A percentile compares a stretch with the other conserved stretches of the same genome.
Evolutionary conservation across 2,329 filamentous ascomycete species (phyloP).

Genomic region (Aspergillus nomiae): DNA sequence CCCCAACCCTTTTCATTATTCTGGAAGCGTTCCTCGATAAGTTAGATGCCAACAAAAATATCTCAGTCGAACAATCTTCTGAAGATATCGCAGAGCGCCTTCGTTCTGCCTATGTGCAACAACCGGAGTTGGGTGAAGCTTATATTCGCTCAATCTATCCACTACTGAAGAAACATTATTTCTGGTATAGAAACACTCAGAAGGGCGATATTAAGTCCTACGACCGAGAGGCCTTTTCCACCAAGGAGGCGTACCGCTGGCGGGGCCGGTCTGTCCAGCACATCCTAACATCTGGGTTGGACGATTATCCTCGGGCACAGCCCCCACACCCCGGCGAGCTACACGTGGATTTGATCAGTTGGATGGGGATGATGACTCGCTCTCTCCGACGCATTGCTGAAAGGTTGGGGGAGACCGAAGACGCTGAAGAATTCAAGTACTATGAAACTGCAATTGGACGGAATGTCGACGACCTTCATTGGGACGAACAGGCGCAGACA

Average conservation of each 20-base stretch:
- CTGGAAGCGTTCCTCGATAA: constrained; percentile 83
- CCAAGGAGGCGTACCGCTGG: constrained; percentile 94
- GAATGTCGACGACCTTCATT: constrained; percentile 93
- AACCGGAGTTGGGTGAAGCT: constrained; percentile 66
- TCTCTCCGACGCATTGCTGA: constrained; percentile 79
- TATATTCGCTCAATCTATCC: constrained; percentile 82
- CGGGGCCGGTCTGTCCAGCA: constrained; percentile 84
- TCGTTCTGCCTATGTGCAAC: constrained; percentile 67
- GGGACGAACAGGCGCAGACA: constrained; percentile 75
- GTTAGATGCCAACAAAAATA: constrained; percentile 55
- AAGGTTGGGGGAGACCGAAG: constrained; percentile 73
- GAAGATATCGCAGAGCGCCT: constrained; percentile 46
- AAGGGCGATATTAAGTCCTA: constrained; percentile 87
- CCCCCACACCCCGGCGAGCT: constrained; percentile 95
- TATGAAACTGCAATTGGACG: constrained; percentile 75
- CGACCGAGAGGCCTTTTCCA: constrained; percentile 83
- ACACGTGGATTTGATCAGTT: constrained; percentile 90
- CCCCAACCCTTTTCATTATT: constrained; percentile 89
- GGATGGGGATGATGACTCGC: constrained; percentile 95
- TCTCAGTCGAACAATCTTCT: constrained; percentile 26
- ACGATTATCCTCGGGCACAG: constrained; percentile 93
- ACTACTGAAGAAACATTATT: constrained; percentile 82
- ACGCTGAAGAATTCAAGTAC: constrained; percentile 70
- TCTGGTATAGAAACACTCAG: constrained; percentile 95
- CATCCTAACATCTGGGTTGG: constrained; percentile 87